Evolutionary conservation across 768 basidiomycete genomes (phyloP).

Genomic region (Termitomyces eurrhizus): DNA sequence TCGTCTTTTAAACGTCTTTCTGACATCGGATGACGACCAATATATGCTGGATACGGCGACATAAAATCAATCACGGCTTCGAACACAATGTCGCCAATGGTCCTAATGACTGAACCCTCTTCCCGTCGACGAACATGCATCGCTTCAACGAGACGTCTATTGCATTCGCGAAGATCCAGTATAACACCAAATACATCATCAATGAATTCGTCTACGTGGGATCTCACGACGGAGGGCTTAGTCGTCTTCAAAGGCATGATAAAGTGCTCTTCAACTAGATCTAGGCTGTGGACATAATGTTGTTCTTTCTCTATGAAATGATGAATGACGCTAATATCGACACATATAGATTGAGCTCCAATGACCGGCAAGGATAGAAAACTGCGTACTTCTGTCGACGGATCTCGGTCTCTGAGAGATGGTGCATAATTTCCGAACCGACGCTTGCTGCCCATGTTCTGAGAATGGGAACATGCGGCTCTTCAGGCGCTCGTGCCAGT

Average conservation of each 20-base stretch:
- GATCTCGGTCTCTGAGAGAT: conserved; percentile 71
- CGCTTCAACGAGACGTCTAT: conserved; percentile 73
- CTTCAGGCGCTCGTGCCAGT: conserved; percentile 23
- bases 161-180: conserved; percentile 77
- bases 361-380: not conserved
- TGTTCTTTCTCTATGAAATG: conserved; percentile 86
- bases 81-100: conserved; percentile 86
- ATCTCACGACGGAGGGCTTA: conserved; percentile 39
- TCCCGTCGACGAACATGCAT: conserved; percentile 85
- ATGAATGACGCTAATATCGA: conserved; percentile 59
- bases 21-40: conserved; percentile 78
- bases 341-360: not conserved
- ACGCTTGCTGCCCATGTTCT: conserved; percentile 46
- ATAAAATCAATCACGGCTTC: conserved; percentile 85
- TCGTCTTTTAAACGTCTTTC: conserved; percentile 89
- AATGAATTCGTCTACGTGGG: conserved; percentile 73
- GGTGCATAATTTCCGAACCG: conserved; percentile 30
- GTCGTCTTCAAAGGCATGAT: conserved; percentile 45
- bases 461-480: conserved; percentile 23
- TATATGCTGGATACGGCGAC: conserved; percentile 78
- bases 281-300: conserved; percentile 84
- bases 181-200: conserved; percentile 90
- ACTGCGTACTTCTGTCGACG: conserved; percentile 66
- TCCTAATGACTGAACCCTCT: conserved; percentile 74
- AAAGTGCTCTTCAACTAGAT: conserved; percentile 69